Conservation (phyloP, 177 flowering plant species). For the Vitis hybrid region DNA sequence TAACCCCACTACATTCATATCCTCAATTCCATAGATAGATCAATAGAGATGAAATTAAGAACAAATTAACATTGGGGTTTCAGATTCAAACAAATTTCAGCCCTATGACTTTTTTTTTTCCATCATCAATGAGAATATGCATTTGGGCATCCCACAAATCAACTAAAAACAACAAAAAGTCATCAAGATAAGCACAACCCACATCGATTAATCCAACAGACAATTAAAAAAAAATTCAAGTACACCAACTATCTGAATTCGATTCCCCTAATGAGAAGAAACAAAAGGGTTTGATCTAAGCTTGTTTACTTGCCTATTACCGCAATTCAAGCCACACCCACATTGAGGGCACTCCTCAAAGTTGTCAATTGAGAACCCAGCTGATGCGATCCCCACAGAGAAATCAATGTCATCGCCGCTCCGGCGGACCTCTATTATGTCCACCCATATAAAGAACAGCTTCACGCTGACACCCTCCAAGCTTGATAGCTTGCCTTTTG, state of each 20-base stretch:
- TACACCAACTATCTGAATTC: too few relatives aligned
- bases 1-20: too few relatives aligned
- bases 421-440: slow-evolving; percentile 38
- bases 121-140: too few relatives aligned
- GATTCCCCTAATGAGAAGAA: slow-evolving; percentile 12
- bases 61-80: too few relatives aligned
- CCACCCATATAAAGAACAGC: slow-evolving; percentile 37
- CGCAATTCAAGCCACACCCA: slow-evolving; percentile 46
- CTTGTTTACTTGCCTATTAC: slow-evolving; percentile 1
- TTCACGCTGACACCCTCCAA: slow-evolving; percentile 45
- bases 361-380: slow-evolving; percentile 36
- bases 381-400: slow-evolving; percentile 45
- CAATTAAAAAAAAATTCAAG: not conserved
- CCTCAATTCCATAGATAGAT: too few relatives aligned
- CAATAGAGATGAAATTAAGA: too few relatives aligned
- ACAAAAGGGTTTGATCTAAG: slow-evolving; percentile 15
- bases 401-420: slow-evolving; percentile 31
- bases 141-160: too few relatives aligned
- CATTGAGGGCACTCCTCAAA: slow-evolving; percentile 41
- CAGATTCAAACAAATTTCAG: too few relatives aligned
- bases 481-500: slow-evolving; percentile 23
- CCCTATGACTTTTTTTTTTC: too few relatives aligned
- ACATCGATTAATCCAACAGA: too few relatives aligned
- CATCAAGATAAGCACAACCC: too few relatives aligned
- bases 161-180: too few relatives aligned